These are phyloP conservation scores for Suillus placidus DNA, from an alignment of 768 basidiomycete species.

Conservation along the genomic window DNA sequence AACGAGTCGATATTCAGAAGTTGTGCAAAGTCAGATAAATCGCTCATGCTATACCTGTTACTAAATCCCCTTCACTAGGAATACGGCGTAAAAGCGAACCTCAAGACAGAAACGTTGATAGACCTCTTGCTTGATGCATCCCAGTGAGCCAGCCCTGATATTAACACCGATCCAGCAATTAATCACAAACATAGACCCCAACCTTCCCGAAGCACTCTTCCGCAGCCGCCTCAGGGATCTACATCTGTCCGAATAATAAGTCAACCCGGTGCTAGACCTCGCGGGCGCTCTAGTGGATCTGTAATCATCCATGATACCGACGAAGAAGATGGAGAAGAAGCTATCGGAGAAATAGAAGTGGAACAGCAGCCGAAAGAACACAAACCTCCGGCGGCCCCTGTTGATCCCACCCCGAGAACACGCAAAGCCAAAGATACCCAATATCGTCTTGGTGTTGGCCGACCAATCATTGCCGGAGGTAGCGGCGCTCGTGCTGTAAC, in stretches of 20 bases:
- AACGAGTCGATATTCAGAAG: constrained; percentile 56
- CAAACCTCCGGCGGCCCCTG: constrained; percentile 21
- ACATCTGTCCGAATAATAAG: constrained; percentile 37
- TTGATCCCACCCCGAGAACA: constrained; percentile 45
- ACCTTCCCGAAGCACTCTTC: constrained; percentile 23
- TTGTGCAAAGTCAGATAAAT: constrained; percentile 55
- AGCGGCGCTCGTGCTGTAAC: constrained; percentile 67
- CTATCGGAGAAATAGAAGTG: constrained; percentile 25
- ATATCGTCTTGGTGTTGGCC: constrained; percentile 69
- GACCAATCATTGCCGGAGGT: constrained; percentile 68
- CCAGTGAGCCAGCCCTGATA: constrained; percentile 36
- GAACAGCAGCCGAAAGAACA: constrained; percentile 24
- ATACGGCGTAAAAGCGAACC: constrained; percentile 79
- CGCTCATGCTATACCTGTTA: constrained; percentile 15
- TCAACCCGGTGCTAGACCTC: constrained; percentile 28
- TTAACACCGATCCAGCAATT: constrained; percentile 40
- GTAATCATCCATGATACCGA: constrained; percentile 44
- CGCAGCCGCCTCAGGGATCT: constrained; percentile 28
- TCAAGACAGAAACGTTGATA: constrained; percentile 79
- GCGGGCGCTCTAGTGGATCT: constrained; percentile 37
- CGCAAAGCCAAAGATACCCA: constrained; percentile 77
- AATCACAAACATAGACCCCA: constrained; percentile 33
- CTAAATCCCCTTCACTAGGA: constrained; percentile 49
- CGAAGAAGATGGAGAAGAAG: constrained; percentile 43
- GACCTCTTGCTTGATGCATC: constrained; percentile 66